A percentile compares a stretch with the other conserved stretches of the same genome.
Conservation (phyloP, 129 eudicot genomes). For the Deinandra increscens region DNA sequence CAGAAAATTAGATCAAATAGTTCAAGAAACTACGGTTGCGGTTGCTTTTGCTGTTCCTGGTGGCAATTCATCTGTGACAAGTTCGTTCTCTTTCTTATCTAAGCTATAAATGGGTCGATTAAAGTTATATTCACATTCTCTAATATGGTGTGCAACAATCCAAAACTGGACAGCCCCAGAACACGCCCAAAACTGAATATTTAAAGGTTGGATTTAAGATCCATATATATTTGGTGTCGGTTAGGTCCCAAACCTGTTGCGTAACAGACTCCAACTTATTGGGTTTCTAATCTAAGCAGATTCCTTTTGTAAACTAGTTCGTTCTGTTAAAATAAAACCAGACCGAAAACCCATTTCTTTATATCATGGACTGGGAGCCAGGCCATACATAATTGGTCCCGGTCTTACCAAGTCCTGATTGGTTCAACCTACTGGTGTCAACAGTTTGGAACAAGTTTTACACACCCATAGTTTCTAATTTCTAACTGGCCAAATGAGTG, state of each 20-base stretch:
- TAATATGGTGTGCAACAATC: neutral
- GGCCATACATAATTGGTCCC: no score
- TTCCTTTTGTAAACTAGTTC: no score
- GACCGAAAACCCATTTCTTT: no score
- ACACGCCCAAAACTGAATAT: neutral
- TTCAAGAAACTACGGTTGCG: slow-evolving; percentile 9
- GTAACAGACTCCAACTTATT: no score
- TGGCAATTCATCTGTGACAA: slow-evolving; percentile 26
- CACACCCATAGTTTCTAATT: neutral
- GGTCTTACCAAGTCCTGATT: neutral
- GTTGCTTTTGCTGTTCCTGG: slow-evolving; percentile 22
- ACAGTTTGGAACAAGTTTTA: neutral
- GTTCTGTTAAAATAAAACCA: no score
- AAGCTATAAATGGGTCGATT: neutral
- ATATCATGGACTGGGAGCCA: no score
- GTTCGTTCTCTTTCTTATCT: slow-evolving; percentile 18
- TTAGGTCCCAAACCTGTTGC: no score
- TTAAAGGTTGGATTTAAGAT: no score
- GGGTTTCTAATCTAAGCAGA: no score
- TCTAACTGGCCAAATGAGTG: neutral
- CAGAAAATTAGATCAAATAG: slow-evolving; percentile 14
- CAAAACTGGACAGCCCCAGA: neutral
- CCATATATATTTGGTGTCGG: no score
- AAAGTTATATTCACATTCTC: neutral
- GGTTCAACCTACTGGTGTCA: neutral